Evolutionary conservation across 352 stramenopile species (phyloP).

Genomic region (Globisporangium okanoganense): DNA sequence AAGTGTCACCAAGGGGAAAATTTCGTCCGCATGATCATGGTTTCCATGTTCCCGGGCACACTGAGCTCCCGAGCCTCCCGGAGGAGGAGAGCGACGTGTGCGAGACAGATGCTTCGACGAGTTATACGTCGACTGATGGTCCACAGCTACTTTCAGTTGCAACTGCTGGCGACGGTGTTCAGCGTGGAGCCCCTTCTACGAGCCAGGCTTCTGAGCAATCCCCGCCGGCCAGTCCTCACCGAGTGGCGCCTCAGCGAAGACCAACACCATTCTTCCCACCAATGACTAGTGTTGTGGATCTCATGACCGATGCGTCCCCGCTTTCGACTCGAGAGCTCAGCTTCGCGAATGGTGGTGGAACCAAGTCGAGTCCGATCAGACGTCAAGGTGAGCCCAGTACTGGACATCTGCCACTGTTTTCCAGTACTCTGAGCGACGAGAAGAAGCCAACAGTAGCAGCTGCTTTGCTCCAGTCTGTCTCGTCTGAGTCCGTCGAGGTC

Average conservation of each 20-base stretch:
- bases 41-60: not conserved
- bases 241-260: constrained; percentile 5
- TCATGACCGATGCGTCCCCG: not conserved
- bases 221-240: not conserved
- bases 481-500: not conserved
- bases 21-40: not conserved
- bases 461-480: not conserved
- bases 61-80: not conserved
- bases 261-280: not conserved
- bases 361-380: constrained; percentile 10
- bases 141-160: not conserved
- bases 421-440: not conserved
- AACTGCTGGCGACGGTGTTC: not conserved
- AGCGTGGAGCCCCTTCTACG: not conserved
- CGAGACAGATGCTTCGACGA: not conserved
- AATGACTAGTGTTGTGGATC: not conserved
- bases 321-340: not conserved
- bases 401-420: not conserved
- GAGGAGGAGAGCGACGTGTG: not conserved
- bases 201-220: not conserved
- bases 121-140: not conserved
- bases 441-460: not conserved
- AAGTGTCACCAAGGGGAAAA: not conserved
- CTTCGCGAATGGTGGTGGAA: not conserved
- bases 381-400: constrained; percentile 8